Percentiles rank a stretch among this genome's conserved stretches.
phyloP scores from a whole-genome alignment of 2,329 filamentous ascomycete genomes.

The Davidsoniella eucalypti region DNA sequence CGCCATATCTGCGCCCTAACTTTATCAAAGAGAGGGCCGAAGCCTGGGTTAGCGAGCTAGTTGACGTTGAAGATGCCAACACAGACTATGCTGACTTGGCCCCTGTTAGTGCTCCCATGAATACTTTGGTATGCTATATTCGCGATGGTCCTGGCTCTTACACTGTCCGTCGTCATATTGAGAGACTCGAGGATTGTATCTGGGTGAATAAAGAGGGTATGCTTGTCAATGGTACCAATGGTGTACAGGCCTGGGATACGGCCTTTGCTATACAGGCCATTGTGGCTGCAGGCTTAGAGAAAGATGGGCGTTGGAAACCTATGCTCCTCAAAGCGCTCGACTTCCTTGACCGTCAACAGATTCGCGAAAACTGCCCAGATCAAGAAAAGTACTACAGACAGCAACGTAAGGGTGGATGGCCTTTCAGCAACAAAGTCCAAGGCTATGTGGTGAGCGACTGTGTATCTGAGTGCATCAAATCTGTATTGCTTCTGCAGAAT shows the following conservation, averaged over 20 bases:
- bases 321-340: slow-evolving; percentile 71
- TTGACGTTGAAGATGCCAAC: slow-evolving; percentile 85
- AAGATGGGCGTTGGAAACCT: slow-evolving; percentile 58
- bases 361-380: slow-evolving; percentile 64
- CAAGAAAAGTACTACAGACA: slow-evolving; percentile 77
- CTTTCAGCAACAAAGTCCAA: slow-evolving; percentile 81
- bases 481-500: slow-evolving; percentile 70
- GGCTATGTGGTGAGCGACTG: slow-evolving; percentile 95
- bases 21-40: slow-evolving; percentile 56
- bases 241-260: slow-evolving; percentile 97
- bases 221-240: slow-evolving; percentile 91
- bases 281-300: slow-evolving; percentile 61
- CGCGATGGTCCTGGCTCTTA: slow-evolving; percentile 61
- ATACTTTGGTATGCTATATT: slow-evolving; percentile 72
- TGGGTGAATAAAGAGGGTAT: slow-evolving; percentile 90
- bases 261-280: slow-evolving; percentile 75
- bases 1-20: slow-evolving; percentile 55
- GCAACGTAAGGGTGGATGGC: slow-evolving; percentile 83
- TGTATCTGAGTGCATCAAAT: slow-evolving; percentile 77
- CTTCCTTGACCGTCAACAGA: slow-evolving; percentile 84
- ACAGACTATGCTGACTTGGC: slow-evolving; percentile 75
- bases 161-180: slow-evolving; percentile 59
- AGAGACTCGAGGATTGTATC: slow-evolving; percentile 69
- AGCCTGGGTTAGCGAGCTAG: slow-evolving; percentile 63
- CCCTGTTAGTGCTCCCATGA: slow-evolving; percentile 82